A percentile compares a stretch with the other conserved stretches of the same genome.
Conservation (phyloP, 352 stramenopile genomes). For the Phytophthora megakarya region DNA sequence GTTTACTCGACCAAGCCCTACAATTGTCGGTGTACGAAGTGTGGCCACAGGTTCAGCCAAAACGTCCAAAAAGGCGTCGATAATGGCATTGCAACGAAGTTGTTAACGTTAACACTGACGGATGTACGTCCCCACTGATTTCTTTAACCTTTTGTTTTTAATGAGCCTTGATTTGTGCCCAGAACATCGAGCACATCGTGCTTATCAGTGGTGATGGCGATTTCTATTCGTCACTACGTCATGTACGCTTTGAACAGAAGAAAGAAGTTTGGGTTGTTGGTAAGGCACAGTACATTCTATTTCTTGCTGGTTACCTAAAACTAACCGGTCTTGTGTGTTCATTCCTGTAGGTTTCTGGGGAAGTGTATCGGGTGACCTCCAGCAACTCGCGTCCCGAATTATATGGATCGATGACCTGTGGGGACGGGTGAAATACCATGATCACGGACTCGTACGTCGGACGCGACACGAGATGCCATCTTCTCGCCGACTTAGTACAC, state of each 20-base stretch:
- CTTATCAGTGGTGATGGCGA: conserved; percentile 58
- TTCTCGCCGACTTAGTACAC: no score
- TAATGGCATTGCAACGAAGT: conserved; percentile 78
- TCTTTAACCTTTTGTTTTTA: no score
- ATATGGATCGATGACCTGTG: conserved; percentile 70
- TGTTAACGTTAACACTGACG: conserved; percentile 59
- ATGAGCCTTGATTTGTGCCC: not conserved
- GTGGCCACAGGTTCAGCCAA: conserved; percentile 55
- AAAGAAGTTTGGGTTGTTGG: conserved; percentile 79
- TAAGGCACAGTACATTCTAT: conserved; percentile 14
- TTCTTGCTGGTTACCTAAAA: not conserved
- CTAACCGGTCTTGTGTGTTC: not conserved
- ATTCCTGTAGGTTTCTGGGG: conserved; percentile 46
- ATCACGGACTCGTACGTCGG: no score
- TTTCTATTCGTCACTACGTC: conserved; percentile 72
- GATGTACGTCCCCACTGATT: conserved; percentile 44
- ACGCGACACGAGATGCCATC: no score
- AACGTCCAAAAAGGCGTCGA: conserved; percentile 80
- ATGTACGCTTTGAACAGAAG: conserved; percentile 57
- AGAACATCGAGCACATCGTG: conserved; percentile 1
- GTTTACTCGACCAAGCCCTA: conserved; percentile 76
- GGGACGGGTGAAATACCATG: conserved; percentile 28
- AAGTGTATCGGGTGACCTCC: conserved; percentile 64
- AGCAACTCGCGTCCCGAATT: conserved; percentile 60
- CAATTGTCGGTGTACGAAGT: conserved; percentile 53